Evolutionary conservation across 2,329 filamentous ascomycete genomes (phyloP).

Genomic region (Apiospora aurea): DNA sequence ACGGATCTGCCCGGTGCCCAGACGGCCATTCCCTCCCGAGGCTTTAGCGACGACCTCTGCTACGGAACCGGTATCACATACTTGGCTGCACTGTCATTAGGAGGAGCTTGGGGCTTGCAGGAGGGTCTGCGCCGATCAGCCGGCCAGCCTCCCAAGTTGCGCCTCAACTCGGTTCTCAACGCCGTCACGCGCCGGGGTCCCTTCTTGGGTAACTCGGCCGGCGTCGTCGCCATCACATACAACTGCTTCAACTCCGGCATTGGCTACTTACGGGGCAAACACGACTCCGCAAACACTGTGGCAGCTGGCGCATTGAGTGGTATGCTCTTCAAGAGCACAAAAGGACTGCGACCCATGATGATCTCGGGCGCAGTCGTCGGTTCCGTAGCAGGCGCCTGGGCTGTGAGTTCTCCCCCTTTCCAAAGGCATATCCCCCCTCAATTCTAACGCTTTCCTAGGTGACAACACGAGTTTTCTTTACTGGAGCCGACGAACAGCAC

Average conservation of each 20-base stretch:
- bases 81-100: conserved; percentile 81
- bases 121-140: conserved; percentile 86
- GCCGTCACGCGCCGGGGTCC: conserved; percentile 91
- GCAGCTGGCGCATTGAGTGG: conserved; percentile 86
- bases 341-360: conserved; percentile 88
- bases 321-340: conserved; percentile 95
- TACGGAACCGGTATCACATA: conserved; percentile 97
- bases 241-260: conserved; percentile 90
- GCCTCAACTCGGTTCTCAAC: conserved; percentile 93
- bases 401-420: conserved; percentile 66
- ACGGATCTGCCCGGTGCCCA: conserved; percentile 85
- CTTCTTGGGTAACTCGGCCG: conserved; percentile 94
- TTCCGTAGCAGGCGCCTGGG: conserved; percentile 84
- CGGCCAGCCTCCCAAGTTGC: conserved; percentile 82
- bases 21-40: conserved; percentile 90
- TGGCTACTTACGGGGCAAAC: conserved; percentile 80
- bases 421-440: conserved; percentile 5
- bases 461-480: conserved; percentile 33
- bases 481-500: conserved; percentile 23
- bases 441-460: conserved; percentile 38
- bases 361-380: conserved; percentile 93
- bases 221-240: conserved; percentile 94
- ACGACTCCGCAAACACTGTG: conserved; percentile 90
- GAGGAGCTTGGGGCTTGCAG: conserved; percentile 90
- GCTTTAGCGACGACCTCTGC: conserved; percentile 97